Percentiles rank a stretch among this genome's conserved stretches.
Evolutionary conservation across 2,329 filamentous ascomycete species (phyloP).

Genomic region (Aspergillus puulaauensis): DNA sequence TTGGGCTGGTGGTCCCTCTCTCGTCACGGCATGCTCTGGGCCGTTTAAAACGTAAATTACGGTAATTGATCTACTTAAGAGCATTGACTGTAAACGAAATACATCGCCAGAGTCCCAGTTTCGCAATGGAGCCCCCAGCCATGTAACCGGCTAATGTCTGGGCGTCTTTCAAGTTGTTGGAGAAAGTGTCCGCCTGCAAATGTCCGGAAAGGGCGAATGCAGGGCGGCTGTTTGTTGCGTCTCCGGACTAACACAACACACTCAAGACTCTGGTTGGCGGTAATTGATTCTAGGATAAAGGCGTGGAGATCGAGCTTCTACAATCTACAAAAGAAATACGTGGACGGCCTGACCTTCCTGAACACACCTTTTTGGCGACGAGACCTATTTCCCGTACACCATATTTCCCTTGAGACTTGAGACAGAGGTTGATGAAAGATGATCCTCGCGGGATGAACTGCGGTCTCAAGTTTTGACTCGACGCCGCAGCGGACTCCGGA

Average conservation of each 20-base stretch:
- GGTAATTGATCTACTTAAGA: not conserved
- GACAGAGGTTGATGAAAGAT: not conserved
- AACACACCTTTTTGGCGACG: not conserved
- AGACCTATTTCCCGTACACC: not conserved
- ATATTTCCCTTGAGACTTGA: not conserved
- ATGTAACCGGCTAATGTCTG: not conserved
- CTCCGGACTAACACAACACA: not conserved
- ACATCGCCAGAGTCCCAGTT: conserved; percentile 6
- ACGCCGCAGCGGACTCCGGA: not conserved
- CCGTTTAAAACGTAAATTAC: conserved; percentile 6
- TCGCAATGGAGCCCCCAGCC: not conserved
- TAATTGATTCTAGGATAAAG: not conserved
- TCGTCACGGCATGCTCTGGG: not conserved
- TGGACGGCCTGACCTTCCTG: not conserved
- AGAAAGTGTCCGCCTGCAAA: not conserved
- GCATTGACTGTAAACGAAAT: not conserved
- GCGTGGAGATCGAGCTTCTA: not conserved
- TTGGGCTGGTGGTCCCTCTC: not conserved
- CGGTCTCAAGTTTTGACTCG: not conserved
- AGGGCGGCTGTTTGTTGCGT: not conserved
- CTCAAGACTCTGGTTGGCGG: too few species aligned
- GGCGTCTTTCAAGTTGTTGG: not conserved
- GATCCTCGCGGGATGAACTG: not conserved
- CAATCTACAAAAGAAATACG: not conserved
- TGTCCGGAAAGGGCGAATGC: not conserved